Conservation (phyloP, 2,329 filamentous ascomycete species). For the Lasiodiplodia hormozganensis region DNA sequence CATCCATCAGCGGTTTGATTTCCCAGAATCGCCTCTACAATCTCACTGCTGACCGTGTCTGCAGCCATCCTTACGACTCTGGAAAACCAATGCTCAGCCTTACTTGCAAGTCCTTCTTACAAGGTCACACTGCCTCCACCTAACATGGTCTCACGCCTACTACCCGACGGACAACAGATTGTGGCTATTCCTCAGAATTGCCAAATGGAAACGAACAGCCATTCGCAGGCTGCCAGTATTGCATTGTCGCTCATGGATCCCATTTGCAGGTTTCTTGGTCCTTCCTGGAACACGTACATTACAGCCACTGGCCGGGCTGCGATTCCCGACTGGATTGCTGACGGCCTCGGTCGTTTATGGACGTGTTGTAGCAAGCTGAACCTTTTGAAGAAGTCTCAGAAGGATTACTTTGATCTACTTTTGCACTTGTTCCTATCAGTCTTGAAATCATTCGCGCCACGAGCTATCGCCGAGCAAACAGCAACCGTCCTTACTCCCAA, state of each 20-base stretch:
- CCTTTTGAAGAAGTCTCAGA: constrained; percentile 2
- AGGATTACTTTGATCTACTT: neutral
- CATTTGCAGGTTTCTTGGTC: neutral
- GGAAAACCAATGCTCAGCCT: constrained; percentile 42
- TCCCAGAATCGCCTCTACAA: no score
- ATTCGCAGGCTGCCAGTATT: constrained; percentile 37
- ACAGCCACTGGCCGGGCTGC: neutral
- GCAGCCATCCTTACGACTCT: constrained; percentile 55
- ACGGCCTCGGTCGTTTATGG: constrained; percentile 15
- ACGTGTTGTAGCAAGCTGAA: neutral
- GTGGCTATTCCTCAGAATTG: constrained; percentile 51
- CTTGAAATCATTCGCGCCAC: neutral
- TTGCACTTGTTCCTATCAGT: constrained; percentile 9
- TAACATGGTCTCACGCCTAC: constrained; percentile 46
- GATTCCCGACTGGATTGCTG: constrained; percentile 6
- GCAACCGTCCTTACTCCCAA: neutral
- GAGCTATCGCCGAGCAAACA: neutral
- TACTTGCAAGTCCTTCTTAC: constrained; percentile 34
- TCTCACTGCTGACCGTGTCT: constrained; percentile 2
- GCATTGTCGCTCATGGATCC: constrained; percentile 32
- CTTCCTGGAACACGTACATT: neutral
- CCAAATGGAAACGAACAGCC: constrained; percentile 42
- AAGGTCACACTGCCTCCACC: constrained; percentile 48
- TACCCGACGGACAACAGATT: constrained; percentile 47
- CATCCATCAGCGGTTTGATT: constrained; percentile 50